Percentiles rank a stretch among this genome's conserved stretches.
phyloP scores from a whole-genome alignment of 768 basidiomycete species.

The Hericium rajendrae region DNA sequence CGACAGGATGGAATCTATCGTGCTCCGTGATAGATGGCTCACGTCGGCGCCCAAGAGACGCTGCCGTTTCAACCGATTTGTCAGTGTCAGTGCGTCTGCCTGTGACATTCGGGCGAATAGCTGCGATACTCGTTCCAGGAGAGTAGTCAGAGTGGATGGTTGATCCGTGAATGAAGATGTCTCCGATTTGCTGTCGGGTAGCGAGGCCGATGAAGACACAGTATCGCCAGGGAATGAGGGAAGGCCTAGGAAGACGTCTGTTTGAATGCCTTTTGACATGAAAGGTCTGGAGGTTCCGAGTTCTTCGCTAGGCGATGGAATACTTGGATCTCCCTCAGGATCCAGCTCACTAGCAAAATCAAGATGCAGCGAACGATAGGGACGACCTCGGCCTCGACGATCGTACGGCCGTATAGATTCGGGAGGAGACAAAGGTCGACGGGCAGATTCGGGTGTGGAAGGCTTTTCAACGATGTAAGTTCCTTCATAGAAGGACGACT shows the following conservation, averaged over 20 bases:
- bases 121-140: constrained; percentile 54
- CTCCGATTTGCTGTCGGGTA: constrained; percentile 59
- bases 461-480: constrained; percentile 23
- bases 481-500: not conserved
- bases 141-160: constrained; percentile 36
- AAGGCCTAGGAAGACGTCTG: constrained; percentile 33
- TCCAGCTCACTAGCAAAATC: constrained; percentile 3
- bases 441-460: constrained; percentile 35
- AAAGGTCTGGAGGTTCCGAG: not conserved
- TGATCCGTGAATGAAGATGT: constrained; percentile 62
- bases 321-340: constrained; percentile 1
- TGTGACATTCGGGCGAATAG: constrained; percentile 57
- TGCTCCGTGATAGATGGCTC: constrained; percentile 75
- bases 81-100: constrained; percentile 81
- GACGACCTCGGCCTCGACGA: constrained; percentile 13
- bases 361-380: constrained; percentile 23
- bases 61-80: constrained; percentile 85
- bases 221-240: constrained; percentile 14
- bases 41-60: constrained; percentile 81
- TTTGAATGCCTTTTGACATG: constrained; percentile 49
- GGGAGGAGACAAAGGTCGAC: constrained; percentile 32
- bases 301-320: not conserved
- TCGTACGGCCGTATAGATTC: constrained; percentile 20
- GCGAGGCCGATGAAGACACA: constrained; percentile 32
- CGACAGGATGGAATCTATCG: constrained; percentile 60